Base-by-base conservation (phyloP, 2,329 filamentous ascomycete species). In the Drechslerella coelobrocha region DNA sequence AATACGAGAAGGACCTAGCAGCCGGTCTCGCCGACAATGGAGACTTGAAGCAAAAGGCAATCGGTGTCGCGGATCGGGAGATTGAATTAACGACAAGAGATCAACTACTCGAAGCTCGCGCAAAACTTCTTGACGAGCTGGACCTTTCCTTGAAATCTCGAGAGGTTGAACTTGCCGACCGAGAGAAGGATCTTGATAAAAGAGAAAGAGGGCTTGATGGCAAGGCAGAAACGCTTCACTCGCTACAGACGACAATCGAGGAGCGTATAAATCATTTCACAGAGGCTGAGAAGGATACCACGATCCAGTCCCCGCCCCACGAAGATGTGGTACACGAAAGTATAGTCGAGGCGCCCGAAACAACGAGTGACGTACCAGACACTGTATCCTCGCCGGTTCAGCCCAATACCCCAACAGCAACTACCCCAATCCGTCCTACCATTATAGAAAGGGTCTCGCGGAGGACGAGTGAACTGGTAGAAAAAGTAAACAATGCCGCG, bases 211-310 rank as follows among this genome's bases (percentile, higher is more conserved):
- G 39, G 1, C 23, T 71, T 19, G 53, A 71, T 23, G 37, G 50
- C 9, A 63, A 62, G 24, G 41, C 37, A 21, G 19, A 60, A 21
- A 23, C 19, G 21, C 54, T 71, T 5, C 29, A 53, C 14, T 53
- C 65, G 12, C 47, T 71, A 3, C 57, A 62, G 27, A 52, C 39
- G 5, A 71, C 51, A 17, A 48, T 71, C 12, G 65, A 71, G 14
- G 65, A 71, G 21, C 66, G 59, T 19, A 21, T 48, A 26, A 59
- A 50, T 6, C 21, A 45, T 1, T 14, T 63, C 17, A 24, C 27
- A 5, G 66, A 63, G 43, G 53, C 59, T 27, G 66, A 71, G 19
- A 63, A 37, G 3, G 59, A 63, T 26, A 47, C 63, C 5, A 53
- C 53, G 19, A 43, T 59, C 21, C 37, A 47, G 17, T 59, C 52